Evolutionary conservation across 2,329 filamentous ascomycete genomes (phyloP).

Genomic region (Ascochyta viciae-villosae): DNA sequence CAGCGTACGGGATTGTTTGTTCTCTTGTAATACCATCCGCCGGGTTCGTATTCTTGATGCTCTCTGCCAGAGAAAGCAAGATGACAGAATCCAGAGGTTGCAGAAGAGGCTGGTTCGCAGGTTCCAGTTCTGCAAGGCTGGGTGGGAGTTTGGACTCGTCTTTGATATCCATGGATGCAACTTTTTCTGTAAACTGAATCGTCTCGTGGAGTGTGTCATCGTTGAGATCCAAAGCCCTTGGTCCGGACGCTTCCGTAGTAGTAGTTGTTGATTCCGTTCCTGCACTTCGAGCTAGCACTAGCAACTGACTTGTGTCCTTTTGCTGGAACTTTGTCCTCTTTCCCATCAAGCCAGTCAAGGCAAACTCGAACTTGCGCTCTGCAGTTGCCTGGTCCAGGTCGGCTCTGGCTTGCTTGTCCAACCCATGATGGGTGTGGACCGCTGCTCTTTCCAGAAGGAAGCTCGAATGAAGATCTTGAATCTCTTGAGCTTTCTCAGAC

Average conservation of each 20-base stretch:
- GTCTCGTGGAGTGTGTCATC: constrained; percentile 92
- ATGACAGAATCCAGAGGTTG: constrained; percentile 88
- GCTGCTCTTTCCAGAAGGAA: constrained; percentile 84
- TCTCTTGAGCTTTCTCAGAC: constrained; percentile 26
- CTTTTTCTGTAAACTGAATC: constrained; percentile 75
- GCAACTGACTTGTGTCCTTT: constrained; percentile 82
- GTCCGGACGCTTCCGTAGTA: constrained; percentile 51
- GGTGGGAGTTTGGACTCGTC: constrained; percentile 63
- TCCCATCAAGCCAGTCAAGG: constrained; percentile 83
- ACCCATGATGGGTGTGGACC: constrained; percentile 82
- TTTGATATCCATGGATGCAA: constrained; percentile 52
- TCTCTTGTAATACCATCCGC: constrained; percentile 87
- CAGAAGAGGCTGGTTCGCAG: constrained; percentile 82
- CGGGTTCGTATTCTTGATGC: constrained; percentile 87
- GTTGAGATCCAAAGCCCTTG: constrained; percentile 79
- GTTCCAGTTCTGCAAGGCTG: constrained; percentile 69
- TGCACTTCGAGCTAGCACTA: constrained; percentile 84
- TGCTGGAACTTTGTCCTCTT: constrained; percentile 84
- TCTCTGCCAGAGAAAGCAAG: constrained; percentile 78
- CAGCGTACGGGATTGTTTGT: constrained; percentile 90
- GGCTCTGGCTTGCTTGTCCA: constrained; percentile 75
- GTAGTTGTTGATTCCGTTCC: constrained; percentile 27
- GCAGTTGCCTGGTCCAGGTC: constrained; percentile 73
- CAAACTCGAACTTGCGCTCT: constrained; percentile 77
- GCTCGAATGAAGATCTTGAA: constrained; percentile 56